A percentile compares a stretch with the other conserved stretches of the same genome.
Evolutionary conservation across 208 protist genomes (phyloP).

Genomic region (Acanthamoeba polyphaga): DNA sequence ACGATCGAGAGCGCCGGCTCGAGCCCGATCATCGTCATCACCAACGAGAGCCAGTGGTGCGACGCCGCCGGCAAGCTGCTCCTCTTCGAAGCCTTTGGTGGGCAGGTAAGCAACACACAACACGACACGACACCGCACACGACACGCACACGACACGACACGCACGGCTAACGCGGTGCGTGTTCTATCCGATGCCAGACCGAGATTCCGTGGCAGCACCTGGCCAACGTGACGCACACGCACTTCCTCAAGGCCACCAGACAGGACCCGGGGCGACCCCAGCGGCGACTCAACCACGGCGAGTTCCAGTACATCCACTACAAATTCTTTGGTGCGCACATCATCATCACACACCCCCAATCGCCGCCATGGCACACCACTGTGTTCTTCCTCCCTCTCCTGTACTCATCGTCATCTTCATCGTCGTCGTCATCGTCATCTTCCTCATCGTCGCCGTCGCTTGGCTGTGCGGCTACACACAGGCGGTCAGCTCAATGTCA

Average conservation of each 20-base stretch:
- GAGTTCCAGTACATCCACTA: constrained; percentile 84
- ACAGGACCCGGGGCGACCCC: constrained; percentile 64
- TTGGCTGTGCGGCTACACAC: background rate
- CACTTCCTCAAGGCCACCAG: constrained; percentile 79
- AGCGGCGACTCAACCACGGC: constrained; percentile 74
- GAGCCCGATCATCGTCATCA: constrained; percentile 82
- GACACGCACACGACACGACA: too few relatives aligned
- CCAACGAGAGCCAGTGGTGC: constrained; percentile 84
- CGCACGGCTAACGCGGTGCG: too few relatives aligned
- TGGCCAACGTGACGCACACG: constrained; percentile 82
- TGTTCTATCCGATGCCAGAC: background rate
- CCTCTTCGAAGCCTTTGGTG: constrained; percentile 69
- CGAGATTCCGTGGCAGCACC: constrained; percentile 77
- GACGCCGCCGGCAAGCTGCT: constrained; percentile 82
- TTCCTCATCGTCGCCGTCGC: background rate
- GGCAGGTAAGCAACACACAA: background rate
- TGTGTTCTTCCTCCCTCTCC: background rate
- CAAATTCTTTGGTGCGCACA: constrained; percentile 79
- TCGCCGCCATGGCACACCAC: background rate
- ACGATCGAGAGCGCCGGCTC: constrained; percentile 75
- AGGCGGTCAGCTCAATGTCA: constrained; percentile 47
- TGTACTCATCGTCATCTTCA: background rate
- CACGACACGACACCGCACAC: too few relatives aligned
- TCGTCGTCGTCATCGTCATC: too few relatives aligned
- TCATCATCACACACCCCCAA: background rate